A percentile compares a stretch with the other conserved stretches of the same genome.
These are phyloP conservation scores for Penicillium sp. DNA, from an alignment of 2,329 filamentous ascomycete species.

Conservation along the genomic window DNA sequence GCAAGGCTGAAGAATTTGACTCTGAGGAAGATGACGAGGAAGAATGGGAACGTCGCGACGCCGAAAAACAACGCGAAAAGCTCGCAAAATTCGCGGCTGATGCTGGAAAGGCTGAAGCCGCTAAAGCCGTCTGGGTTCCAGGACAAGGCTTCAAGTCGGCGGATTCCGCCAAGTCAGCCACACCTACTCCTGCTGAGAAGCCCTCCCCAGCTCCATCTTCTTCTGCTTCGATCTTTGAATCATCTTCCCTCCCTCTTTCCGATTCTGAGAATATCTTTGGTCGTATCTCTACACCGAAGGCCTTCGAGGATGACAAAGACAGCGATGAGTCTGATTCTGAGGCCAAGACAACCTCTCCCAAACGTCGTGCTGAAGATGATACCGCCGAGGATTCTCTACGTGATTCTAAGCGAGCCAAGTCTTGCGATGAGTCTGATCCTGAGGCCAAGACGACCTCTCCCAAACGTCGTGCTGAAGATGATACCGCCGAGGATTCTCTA, in stretches of 20 bases:
- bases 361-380: constrained; percentile 18
- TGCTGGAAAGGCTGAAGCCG: constrained; percentile 23
- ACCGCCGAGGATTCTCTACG: constrained; percentile 20
- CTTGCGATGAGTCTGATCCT: constrained; percentile 22
- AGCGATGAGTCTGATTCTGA: constrained; percentile 23
- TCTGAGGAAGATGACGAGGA: constrained; percentile 53
- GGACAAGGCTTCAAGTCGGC: constrained; percentile 36
- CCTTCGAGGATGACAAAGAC: constrained; percentile 26
- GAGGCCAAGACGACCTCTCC: constrained; percentile 18
- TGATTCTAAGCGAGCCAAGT: constrained; percentile 21
- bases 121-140: constrained; percentile 30
- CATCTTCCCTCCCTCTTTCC: constrained; percentile 26
- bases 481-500: constrained; percentile 20
- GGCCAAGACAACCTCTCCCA: constrained; percentile 19
- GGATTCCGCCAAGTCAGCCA: constrained; percentile 20
- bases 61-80: constrained; percentile 48
- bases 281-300: constrained; percentile 33
- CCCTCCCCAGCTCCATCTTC: constrained; percentile 13
- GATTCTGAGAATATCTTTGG: constrained; percentile 40
- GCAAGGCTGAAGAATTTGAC: constrained; percentile 53
- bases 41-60: constrained; percentile 49
- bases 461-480: constrained; percentile 19
- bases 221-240: constrained; percentile 30
- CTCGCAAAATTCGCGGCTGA: constrained; percentile 41
- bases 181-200: neutral